Evolutionary conservation across 495 filamentous ascomycete genomes (phyloP).

Genomic region (Lophiotrema nucula): DNA sequence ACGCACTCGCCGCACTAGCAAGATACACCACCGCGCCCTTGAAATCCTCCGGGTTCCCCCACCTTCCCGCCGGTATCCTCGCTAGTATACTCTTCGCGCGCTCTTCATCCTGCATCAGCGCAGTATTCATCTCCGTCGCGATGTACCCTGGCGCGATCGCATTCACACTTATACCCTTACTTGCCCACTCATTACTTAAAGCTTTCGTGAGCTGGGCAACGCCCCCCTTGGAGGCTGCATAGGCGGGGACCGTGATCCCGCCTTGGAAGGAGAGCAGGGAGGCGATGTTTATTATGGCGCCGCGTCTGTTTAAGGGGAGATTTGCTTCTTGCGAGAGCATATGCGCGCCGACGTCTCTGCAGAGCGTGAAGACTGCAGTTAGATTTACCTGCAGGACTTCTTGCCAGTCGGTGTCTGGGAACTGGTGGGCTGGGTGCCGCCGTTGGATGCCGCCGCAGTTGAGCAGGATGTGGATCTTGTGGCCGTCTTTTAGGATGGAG

Average conservation of each 20-base stretch:
- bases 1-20: conserved; percentile 70
- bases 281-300: conserved; percentile 83
- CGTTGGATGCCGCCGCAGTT: conserved; percentile 87
- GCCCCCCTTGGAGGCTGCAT: conserved; percentile 85
- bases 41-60: conserved; percentile 87
- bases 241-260: conserved; percentile 85
- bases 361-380: conserved; percentile 75
- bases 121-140: conserved; percentile 88
- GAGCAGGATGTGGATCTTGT: conserved; percentile 66
- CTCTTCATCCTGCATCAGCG: conserved; percentile 68
- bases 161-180: conserved; percentile 60
- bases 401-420: conserved; percentile 81
- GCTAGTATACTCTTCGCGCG: conserved; percentile 72
- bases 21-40: conserved; percentile 80
- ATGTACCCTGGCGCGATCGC: conserved; percentile 66
- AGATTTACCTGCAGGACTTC: conserved; percentile 86
- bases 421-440: conserved; percentile 71
- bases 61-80: conserved; percentile 81
- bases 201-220: conserved; percentile 85
- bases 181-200: conserved; percentile 82
- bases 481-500: conserved; percentile 57
- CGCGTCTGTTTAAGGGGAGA: conserved; percentile 56
- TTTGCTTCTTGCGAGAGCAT: conserved; percentile 63
- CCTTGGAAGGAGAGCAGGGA: conserved; percentile 87
- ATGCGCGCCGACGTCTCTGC: conserved; percentile 81